Evolutionary conservation across 805 yeast genomes (phyloP).

Genomic region (Diddensiella santjacobensis): DNA sequence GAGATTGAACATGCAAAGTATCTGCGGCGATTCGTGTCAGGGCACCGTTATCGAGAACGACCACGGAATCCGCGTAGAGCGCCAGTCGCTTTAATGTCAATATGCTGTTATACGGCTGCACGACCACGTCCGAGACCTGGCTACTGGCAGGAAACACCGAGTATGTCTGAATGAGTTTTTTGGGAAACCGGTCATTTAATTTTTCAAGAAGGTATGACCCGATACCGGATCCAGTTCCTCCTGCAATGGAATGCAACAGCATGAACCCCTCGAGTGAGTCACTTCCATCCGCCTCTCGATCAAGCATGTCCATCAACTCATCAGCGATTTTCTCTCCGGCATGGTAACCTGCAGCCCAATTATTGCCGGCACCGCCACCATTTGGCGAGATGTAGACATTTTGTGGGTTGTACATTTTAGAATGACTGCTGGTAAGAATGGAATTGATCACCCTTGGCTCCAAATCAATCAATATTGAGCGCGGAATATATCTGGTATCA

Average conservation of each 20-base stretch:
- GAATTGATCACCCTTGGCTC: slow-evolving; percentile 81
- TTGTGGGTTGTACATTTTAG: slow-evolving; percentile 75
- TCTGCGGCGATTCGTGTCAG: slow-evolving; percentile 66
- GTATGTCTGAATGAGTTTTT: slow-evolving; percentile 78
- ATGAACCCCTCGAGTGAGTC: slow-evolving; percentile 90
- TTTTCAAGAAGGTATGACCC: slow-evolving; percentile 80
- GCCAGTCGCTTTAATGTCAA: slow-evolving; percentile 77
- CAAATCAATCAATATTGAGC: slow-evolving; percentile 79
- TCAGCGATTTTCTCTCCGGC: slow-evolving; percentile 69
- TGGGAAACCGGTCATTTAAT: slow-evolving; percentile 74
- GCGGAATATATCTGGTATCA: slow-evolving; percentile 76
- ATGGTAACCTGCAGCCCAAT: slow-evolving; percentile 88
- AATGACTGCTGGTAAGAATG: slow-evolving; percentile 47
- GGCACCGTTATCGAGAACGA: slow-evolving; percentile 91
- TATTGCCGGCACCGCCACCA: slow-evolving; percentile 94
- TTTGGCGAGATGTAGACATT: slow-evolving; percentile 73
- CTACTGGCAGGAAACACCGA: slow-evolving; percentile 79
- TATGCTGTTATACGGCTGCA: slow-evolving; percentile 91
- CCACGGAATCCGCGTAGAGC: slow-evolving; percentile 78
- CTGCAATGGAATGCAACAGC: slow-evolving; percentile 90
- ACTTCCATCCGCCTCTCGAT: slow-evolving; percentile 84
- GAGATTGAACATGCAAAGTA: slow-evolving; percentile 52
- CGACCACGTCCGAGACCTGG: slow-evolving; percentile 92
- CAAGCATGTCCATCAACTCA: slow-evolving; percentile 75
- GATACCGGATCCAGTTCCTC: slow-evolving; percentile 97